phyloP scores from a whole-genome alignment of 768 basidiomycete genomes.

The Lepiota venenata region DNA sequence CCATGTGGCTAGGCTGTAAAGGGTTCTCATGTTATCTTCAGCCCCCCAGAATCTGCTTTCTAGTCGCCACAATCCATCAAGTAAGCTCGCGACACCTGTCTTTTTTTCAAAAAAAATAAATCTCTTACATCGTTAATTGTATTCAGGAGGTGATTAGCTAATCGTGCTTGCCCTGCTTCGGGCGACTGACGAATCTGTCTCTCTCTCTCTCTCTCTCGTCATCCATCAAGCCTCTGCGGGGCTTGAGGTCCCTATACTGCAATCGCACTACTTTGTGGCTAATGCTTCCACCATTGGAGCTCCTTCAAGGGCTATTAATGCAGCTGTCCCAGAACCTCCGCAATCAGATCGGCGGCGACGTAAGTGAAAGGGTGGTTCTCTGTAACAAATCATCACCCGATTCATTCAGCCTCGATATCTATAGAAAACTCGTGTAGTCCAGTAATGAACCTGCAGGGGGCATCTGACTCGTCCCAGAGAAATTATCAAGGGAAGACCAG shows the following conservation, averaged over 20 bases:
- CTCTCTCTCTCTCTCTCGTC: too few relatives aligned
- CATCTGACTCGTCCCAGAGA: slow-evolving; percentile 12
- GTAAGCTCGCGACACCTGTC: not conserved
- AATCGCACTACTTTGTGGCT: not conserved
- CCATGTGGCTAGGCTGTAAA: not conserved
- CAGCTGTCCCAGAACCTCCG: not conserved
- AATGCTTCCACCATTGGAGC: not conserved
- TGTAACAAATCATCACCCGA: not conserved
- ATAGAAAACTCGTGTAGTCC: slow-evolving; percentile 10
- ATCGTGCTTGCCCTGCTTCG: not conserved
- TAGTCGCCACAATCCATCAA: not conserved
- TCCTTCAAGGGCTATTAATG: too few relatives aligned
- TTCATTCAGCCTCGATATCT: not conserved
- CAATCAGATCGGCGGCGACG: not conserved
- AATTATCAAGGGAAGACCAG: slow-evolving; percentile 45
- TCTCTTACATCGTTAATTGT: not conserved
- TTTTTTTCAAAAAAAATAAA: too few relatives aligned
- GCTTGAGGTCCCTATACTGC: not conserved
- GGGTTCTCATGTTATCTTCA: not conserved
- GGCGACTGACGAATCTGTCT: not conserved
- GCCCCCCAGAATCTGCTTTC: not conserved
- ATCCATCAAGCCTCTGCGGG: not conserved
- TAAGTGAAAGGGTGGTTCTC: not conserved
- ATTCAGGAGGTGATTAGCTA: slow-evolving; percentile 5
- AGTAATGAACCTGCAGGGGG: slow-evolving; percentile 16